Conservation (phyloP, 371 early-diverging fungal species). For the Cokeromyces recurvatus region DNA sequence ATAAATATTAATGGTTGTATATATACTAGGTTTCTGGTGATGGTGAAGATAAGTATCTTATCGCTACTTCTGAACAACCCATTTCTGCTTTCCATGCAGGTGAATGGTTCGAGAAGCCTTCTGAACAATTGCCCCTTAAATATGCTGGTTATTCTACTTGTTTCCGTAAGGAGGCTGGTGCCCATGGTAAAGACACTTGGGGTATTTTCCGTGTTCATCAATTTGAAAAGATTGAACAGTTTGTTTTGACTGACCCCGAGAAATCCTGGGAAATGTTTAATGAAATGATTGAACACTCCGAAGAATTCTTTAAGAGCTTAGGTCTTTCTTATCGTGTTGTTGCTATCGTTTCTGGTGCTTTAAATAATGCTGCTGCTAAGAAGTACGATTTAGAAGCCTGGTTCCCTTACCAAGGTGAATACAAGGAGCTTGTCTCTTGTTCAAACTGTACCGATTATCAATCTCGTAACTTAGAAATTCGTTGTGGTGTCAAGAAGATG, state of each 20-base stretch:
- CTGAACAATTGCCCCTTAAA: constrained; percentile 89
- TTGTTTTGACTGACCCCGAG: constrained; percentile 95
- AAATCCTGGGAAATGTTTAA: constrained; percentile 98
- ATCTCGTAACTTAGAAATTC: constrained; percentile 93
- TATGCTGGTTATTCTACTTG: constrained; percentile 99
- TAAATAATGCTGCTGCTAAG: constrained; percentile 99
- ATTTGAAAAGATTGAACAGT: constrained; percentile 99
- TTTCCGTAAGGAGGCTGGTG: constrained; percentile 99
- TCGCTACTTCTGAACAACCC: constrained; percentile 99
- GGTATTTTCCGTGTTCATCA: constrained; percentile 99
- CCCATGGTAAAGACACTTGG: constrained; percentile 99
- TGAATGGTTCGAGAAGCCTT: constrained; percentile 95
- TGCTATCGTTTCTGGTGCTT: constrained; percentile 94
- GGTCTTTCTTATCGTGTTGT: constrained; percentile 96
- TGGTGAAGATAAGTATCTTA: constrained; percentile 96
- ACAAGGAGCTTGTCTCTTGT: constrained; percentile 99
- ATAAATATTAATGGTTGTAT: no score
- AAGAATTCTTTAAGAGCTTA: constrained; percentile 96
- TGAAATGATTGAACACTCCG: constrained; percentile 92
- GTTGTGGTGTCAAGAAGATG: constrained; percentile 97
- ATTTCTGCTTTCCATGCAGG: constrained; percentile 95
- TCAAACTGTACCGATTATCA: constrained; percentile 99
- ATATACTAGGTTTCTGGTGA: constrained; percentile 59
- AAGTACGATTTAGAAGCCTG: constrained; percentile 99
- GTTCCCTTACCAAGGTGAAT: constrained; percentile 98